Evolutionary conservation across 495 filamentous ascomycete species (phyloP).

Genomic region (Tuber umbilicatum): DNA sequence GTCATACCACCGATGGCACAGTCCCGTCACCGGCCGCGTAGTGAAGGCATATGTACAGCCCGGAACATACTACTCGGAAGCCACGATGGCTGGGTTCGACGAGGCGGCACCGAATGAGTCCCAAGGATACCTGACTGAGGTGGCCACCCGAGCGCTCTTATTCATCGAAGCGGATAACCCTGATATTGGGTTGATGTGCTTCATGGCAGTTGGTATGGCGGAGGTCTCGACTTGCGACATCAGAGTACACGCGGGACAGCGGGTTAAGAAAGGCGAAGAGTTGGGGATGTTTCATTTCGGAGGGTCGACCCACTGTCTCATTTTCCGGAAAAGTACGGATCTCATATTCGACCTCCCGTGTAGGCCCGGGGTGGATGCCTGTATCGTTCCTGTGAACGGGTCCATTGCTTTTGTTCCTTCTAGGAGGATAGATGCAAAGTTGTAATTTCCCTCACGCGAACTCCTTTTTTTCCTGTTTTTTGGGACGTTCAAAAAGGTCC

Average conservation of each 20-base stretch:
- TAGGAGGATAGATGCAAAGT: neutral
- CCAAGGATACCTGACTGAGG: conserved; percentile 52
- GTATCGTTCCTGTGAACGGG: conserved; percentile 2
- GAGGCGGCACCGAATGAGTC: conserved; percentile 43
- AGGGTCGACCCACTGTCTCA: conserved; percentile 57
- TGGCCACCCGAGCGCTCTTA: conserved; percentile 57
- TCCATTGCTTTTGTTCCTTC: conserved; percentile 16
- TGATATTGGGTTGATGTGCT: conserved; percentile 58
- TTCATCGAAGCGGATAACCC: conserved; percentile 64
- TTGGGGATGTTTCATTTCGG: conserved; percentile 72
- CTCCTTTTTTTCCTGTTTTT: neutral
- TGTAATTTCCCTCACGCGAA: neutral
- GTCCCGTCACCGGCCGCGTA: conserved; percentile 56
- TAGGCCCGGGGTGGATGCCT: conserved; percentile 9
- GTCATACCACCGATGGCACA: conserved; percentile 66
- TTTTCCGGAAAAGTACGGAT: conserved; percentile 46
- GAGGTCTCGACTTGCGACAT: conserved; percentile 66
- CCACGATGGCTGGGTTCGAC: conserved; percentile 49
- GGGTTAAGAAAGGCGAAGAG: conserved; percentile 58
- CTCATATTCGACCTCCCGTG: conserved; percentile 17
- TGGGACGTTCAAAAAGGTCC: neutral
- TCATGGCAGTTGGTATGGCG: conserved; percentile 63
- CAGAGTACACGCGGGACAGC: conserved; percentile 55
- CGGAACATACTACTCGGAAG: conserved; percentile 66
- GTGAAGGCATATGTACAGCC: conserved; percentile 51